Percentiles rank a stretch among this genome's conserved stretches.
Evolutionary conservation across 177 flowering plant genomes (phyloP).

Genomic region (Telopea speciosissima): DNA sequence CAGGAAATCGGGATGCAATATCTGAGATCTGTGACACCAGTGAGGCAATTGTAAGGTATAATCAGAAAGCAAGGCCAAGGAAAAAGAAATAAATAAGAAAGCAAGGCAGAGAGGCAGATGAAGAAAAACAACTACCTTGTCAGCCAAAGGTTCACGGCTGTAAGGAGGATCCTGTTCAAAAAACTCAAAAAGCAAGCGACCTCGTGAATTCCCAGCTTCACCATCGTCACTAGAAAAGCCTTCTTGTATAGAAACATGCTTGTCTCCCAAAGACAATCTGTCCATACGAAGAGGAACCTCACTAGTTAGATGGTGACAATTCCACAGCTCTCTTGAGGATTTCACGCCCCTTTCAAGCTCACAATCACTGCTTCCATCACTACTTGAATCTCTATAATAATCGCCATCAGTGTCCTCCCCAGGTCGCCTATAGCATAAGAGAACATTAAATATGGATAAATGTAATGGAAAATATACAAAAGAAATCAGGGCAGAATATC

Average conservation of each 20-base stretch:
- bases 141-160: constrained; percentile 53
- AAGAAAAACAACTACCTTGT: constrained; percentile 32
- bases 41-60: neutral
- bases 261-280: constrained; percentile 41
- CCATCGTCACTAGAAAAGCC: constrained; percentile 59
- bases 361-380: constrained; percentile 1
- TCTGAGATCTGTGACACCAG: constrained; percentile 46
- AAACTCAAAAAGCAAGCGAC: constrained; percentile 38
- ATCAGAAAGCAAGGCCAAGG: neutral
- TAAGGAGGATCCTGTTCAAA: constrained; percentile 48
- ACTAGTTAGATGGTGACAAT: constrained; percentile 8
- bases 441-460: neutral
- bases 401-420: constrained; percentile 57
- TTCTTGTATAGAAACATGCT: constrained; percentile 32
- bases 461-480: too few species aligned
- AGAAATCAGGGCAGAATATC: too few species aligned
- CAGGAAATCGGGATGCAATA: constrained; percentile 56
- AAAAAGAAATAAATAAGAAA: too few species aligned
- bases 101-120: neutral
- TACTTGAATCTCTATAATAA: constrained; percentile 3
- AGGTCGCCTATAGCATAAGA: constrained; percentile 33
- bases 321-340: neutral
- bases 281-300: constrained; percentile 31
- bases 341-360: neutral
- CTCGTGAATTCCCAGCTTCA: constrained; percentile 26